Evolutionary conservation across 2,329 filamentous ascomycete species (phyloP).

Genomic region (Stemphylium beticola): DNA sequence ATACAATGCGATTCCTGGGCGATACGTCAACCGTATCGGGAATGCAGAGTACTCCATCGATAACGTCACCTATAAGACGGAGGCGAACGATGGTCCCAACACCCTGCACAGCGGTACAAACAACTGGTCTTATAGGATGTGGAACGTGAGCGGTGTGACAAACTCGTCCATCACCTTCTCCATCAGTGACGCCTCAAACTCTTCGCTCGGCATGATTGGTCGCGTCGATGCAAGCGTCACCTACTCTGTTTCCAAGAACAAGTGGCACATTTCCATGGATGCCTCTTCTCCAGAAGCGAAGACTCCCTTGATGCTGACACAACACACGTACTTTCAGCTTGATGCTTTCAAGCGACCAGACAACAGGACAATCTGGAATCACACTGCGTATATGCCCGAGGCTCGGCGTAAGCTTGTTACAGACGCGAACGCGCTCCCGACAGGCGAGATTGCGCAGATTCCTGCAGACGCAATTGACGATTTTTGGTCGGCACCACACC

Average conservation of each 20-base stretch:
- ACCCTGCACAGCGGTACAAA: conserved; percentile 44
- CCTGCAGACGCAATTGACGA: conserved; percentile 34
- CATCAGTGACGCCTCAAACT: conserved; percentile 39
- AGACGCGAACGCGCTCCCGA: conserved; percentile 40
- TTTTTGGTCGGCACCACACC: conserved; percentile 41
- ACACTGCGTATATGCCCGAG: conserved; percentile 41
- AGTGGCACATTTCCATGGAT: conserved; percentile 42
- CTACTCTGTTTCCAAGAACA: conserved; percentile 42
- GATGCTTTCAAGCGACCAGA: conserved; percentile 41
- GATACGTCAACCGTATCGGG: conserved; percentile 45
- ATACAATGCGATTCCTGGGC: conserved; percentile 44
- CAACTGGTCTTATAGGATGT: conserved; percentile 41
- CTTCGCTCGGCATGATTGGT: conserved; percentile 39
- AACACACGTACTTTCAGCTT: conserved; percentile 47
- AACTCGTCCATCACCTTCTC: conserved; percentile 41
- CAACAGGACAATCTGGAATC: conserved; percentile 43
- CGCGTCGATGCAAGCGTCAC: conserved; percentile 38
- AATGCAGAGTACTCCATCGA: conserved; percentile 40
- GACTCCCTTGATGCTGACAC: conserved; percentile 43
- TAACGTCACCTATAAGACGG: conserved; percentile 34
- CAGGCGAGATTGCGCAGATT: conserved; percentile 39
- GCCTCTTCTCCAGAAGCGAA: conserved; percentile 35
- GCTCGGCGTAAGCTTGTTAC: conserved; percentile 34
- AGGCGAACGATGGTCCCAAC: conserved; percentile 43
- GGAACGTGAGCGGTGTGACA: conserved; percentile 37